Percentiles rank a stretch among this genome's conserved stretches.
Conservation (phyloP, 1,284 basidiomycete species). For the Nidula niveotomentosa region DNA sequence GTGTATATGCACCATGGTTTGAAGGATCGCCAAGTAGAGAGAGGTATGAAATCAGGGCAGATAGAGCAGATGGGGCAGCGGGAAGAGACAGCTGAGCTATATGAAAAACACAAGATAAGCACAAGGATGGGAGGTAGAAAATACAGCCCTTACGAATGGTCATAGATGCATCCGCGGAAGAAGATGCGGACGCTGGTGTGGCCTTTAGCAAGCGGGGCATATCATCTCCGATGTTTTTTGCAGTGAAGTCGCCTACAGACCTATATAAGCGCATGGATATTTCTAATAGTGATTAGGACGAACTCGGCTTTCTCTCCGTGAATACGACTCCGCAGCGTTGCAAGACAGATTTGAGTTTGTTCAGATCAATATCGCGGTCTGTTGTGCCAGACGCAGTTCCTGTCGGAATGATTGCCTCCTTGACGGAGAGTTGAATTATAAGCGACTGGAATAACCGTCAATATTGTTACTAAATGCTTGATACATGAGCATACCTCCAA, state of each 20-base stretch:
- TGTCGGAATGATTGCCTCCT: conserved; percentile 82
- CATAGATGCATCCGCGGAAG: conserved; percentile 44
- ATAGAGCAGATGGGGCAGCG: conserved; percentile 76
- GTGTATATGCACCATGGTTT: conserved; percentile 81
- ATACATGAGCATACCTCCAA: conserved; percentile 64
- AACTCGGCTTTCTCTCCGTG: conserved; percentile 86
- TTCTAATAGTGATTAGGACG: conserved; percentile 18
- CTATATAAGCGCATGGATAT: no score
- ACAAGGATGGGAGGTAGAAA: background rate
- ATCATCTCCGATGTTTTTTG: conserved; percentile 85
- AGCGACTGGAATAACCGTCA: conserved; percentile 61
- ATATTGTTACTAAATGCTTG: no score
- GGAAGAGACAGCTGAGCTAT: conserved; percentile 82
- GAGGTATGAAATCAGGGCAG: conserved; percentile 85
- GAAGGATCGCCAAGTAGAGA: conserved; percentile 79
- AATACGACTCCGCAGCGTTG: conserved; percentile 92
- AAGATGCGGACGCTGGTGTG: conserved; percentile 22
- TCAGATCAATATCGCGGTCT: conserved; percentile 84
- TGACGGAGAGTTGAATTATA: conserved; percentile 94
- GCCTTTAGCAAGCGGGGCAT: conserved; percentile 73
- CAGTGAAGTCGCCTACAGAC: conserved; percentile 75
- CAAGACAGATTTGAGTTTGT: conserved; percentile 81
- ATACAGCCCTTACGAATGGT: conserved; percentile 42
- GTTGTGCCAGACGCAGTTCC: conserved; percentile 69
- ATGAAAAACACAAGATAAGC: conserved; percentile 2